Evolutionary conservation across 139 green algal species (phyloP).

Genomic region (Coccomyxa sp.): DNA sequence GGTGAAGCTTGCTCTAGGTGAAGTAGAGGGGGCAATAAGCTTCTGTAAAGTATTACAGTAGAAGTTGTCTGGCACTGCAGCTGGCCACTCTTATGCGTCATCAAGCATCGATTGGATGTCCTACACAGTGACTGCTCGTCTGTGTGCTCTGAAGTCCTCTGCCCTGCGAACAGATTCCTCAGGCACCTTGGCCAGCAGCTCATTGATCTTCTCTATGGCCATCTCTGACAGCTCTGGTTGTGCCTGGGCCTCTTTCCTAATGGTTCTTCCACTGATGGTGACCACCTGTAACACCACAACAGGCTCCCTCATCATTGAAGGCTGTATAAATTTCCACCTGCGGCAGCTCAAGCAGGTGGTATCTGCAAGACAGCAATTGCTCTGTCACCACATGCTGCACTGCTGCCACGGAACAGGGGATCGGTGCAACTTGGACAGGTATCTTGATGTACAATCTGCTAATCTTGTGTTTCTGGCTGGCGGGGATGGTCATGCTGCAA

Average conservation of each 20-base stretch:
- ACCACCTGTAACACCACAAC: background rate
- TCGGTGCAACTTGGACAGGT: background rate
- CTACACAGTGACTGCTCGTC: background rate
- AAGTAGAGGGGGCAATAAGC: too few species aligned
- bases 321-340: background rate
- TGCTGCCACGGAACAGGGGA: background rate
- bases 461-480: too few species aligned
- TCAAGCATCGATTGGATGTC: too few species aligned
- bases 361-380: background rate
- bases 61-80: too few species aligned
- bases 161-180: background rate
- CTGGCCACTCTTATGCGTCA: too few species aligned
- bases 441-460: background rate
- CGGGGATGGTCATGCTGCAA: too few species aligned
- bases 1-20: too few species aligned
- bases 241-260: background rate
- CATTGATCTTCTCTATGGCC: background rate
- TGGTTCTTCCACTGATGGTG: background rate
- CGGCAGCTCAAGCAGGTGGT: background rate
- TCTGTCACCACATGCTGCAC: background rate
- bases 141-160: background rate
- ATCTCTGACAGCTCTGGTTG: background rate
- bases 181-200: background rate
- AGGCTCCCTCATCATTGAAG: background rate
- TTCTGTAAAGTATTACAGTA: too few species aligned